phyloP scores from a whole-genome alignment of 1,284 basidiomycete genomes.

The Microstroma glucosiphilum region DNA sequence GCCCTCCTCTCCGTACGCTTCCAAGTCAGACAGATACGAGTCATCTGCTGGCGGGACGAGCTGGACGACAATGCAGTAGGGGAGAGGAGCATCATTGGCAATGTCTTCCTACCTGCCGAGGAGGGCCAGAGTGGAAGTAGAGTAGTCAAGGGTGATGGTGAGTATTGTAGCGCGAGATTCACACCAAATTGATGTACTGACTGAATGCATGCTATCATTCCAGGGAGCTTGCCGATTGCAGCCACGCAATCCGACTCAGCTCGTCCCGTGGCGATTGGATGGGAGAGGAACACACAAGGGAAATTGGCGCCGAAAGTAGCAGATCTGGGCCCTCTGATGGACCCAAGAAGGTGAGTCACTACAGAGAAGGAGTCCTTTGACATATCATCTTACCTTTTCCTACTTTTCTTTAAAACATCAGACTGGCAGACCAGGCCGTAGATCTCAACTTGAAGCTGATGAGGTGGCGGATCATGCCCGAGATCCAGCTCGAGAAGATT shows the following conservation, averaged over 20 bases:
- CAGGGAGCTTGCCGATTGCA: too few relatives aligned
- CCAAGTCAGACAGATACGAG: constrained; percentile 52
- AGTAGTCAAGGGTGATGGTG: too few relatives aligned
- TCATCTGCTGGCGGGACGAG: constrained; percentile 53
- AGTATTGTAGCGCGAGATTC: too few relatives aligned
- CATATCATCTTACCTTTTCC: constrained; percentile 15
- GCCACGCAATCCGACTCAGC: too few relatives aligned
- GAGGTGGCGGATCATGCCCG: constrained; percentile 91
- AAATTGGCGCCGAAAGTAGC: constrained; percentile 82
- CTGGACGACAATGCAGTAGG: not conserved
- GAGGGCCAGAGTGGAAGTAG: constrained; percentile 11
- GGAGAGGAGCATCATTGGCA: constrained; percentile 8
- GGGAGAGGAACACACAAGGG: constrained; percentile 82
- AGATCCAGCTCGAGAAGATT: constrained; percentile 80
- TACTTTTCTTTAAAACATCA: constrained; percentile 38
- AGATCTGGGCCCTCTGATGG: constrained; percentile 91
- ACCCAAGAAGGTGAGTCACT: constrained; percentile 57
- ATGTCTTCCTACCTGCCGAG: constrained; percentile 12
- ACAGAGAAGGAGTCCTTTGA: not conserved
- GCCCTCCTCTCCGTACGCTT: constrained; percentile 56
- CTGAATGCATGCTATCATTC: too few relatives aligned
- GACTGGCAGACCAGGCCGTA: constrained; percentile 88
- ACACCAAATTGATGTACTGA: too few relatives aligned
- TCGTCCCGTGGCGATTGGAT: constrained; percentile 64
- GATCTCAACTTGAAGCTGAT: constrained; percentile 95